These are phyloP conservation scores for Anacardium occidentale DNA, from an alignment of 345 rosid species.

Conservation along the genomic window DNA sequence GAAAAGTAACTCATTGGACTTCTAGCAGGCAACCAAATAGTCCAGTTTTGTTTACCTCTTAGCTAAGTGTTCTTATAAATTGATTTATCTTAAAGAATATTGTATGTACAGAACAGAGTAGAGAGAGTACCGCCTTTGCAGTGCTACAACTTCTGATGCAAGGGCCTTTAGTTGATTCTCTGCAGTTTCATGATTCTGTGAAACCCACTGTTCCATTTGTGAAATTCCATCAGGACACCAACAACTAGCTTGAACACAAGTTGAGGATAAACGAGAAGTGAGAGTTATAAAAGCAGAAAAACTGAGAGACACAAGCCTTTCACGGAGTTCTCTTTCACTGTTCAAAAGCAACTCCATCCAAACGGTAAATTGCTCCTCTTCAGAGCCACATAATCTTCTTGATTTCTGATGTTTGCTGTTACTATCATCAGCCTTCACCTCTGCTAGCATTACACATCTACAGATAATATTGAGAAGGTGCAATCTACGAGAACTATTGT, in stretches of 20 bases:
- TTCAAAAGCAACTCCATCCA: slow-evolving; percentile 65
- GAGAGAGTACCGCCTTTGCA: slow-evolving; percentile 39
- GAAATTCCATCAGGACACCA: slow-evolving; percentile 68
- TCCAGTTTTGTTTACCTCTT: not conserved
- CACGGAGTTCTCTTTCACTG: slow-evolving; percentile 82
- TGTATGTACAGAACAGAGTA: not conserved
- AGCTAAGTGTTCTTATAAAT: not conserved
- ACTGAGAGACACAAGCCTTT: slow-evolving; percentile 63
- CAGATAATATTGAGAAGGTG: slow-evolving; percentile 72
- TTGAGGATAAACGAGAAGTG: slow-evolving; percentile 26
- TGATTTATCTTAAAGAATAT: not conserved
- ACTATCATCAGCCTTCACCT: slow-evolving; percentile 54
- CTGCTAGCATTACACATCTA: slow-evolving; percentile 61
- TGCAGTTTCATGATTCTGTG: slow-evolving; percentile 30
- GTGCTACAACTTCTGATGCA: slow-evolving; percentile 39
- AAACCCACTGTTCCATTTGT: slow-evolving; percentile 81
- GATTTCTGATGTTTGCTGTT: slow-evolving; percentile 39
- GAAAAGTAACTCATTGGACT: not conserved
- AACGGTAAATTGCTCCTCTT: slow-evolving; percentile 33
- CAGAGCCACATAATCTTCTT: slow-evolving; percentile 21
- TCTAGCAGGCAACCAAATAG: not conserved
- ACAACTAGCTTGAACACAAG: slow-evolving; percentile 23
- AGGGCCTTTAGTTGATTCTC: slow-evolving; percentile 43
- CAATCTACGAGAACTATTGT: slow-evolving; percentile 59
- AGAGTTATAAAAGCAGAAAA: slow-evolving; percentile 44